These are phyloP conservation scores for Fusarium miscanthi DNA, from an alignment of 2,329 filamentous ascomycete species.

Conservation along the genomic window DNA sequence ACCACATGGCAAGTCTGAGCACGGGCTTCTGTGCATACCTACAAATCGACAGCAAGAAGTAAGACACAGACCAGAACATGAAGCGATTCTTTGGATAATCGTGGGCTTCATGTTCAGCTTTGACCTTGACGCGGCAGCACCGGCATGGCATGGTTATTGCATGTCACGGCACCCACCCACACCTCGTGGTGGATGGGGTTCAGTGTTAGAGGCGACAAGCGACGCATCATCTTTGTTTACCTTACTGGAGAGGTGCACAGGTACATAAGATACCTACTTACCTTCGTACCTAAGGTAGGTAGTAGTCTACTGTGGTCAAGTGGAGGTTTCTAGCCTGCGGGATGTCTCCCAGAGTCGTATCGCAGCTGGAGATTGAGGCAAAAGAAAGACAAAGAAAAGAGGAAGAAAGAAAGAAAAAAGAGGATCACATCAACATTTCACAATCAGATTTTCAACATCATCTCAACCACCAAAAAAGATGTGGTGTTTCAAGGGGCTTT, in stretches of 20 bases:
- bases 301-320: neutral
- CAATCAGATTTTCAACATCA: neutral
- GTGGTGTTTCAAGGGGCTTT: constrained; percentile 36
- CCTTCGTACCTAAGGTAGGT: no score
- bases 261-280: neutral
- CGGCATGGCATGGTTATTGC: neutral
- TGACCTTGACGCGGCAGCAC: constrained; percentile 4
- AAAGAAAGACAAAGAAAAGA: neutral
- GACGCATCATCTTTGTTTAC: constrained; percentile 17
- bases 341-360: constrained; percentile 18
- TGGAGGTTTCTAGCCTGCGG: neutral
- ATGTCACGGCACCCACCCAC: constrained; percentile 19
- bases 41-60: neutral
- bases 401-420: neutral
- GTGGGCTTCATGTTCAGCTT: constrained; percentile 11
- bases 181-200: constrained; percentile 20
- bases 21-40: neutral
- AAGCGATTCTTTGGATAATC: neutral
- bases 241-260: neutral
- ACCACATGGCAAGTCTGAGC: constrained; percentile 12
- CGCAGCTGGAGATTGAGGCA: constrained; percentile 10
- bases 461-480: neutral
- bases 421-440: neutral
- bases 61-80: neutral
- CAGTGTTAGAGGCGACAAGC: neutral